Evolutionary conservation across 768 basidiomycete species (phyloP).

Genomic region (Piloderma croceum): DNA sequence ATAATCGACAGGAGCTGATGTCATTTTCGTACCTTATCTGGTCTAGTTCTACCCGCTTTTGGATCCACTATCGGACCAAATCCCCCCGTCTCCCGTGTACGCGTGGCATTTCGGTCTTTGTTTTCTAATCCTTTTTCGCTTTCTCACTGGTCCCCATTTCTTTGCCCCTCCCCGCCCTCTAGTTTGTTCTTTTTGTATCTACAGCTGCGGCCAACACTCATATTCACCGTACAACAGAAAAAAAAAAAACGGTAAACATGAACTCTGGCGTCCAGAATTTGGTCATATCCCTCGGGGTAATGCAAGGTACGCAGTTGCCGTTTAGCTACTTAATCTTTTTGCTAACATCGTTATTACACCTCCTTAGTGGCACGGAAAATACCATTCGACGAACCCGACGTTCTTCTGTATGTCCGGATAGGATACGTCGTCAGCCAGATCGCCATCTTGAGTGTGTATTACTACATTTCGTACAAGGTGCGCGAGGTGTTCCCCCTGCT

Average conservation of each 20-base stretch:
- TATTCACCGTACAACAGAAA: too few relatives aligned
- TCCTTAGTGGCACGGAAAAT: slow-evolving; percentile 80
- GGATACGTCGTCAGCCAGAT: slow-evolving; percentile 77
- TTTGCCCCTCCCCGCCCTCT: slow-evolving; percentile 1
- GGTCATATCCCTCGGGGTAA: slow-evolving; percentile 84
- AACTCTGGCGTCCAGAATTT: slow-evolving; percentile 77
- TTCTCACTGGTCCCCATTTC: slow-evolving; percentile 1
- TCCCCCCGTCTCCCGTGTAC: too few relatives aligned
- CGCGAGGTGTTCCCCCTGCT: slow-evolving; percentile 15
- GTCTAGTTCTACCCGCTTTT: too few relatives aligned
- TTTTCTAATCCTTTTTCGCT: neutral
- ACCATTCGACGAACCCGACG: slow-evolving; percentile 82
- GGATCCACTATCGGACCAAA: too few relatives aligned
- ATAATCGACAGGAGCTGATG: too few relatives aligned
- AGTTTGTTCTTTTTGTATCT: too few relatives aligned
- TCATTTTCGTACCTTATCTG: too few relatives aligned
- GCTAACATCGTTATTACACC: slow-evolving; percentile 5
- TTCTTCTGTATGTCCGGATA: slow-evolving; percentile 76
- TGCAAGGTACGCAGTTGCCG: slow-evolving; percentile 60
- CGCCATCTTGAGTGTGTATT: slow-evolving; percentile 69
- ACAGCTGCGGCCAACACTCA: too few relatives aligned
- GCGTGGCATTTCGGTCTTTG: too few relatives aligned
- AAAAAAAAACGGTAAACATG: slow-evolving; percentile 44
- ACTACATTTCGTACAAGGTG: slow-evolving; percentile 71
- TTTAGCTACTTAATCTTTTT: neutral